Evolutionary conservation across 768 basidiomycete genomes (phyloP).

Genomic region (Lactifluus rugatus): DNA sequence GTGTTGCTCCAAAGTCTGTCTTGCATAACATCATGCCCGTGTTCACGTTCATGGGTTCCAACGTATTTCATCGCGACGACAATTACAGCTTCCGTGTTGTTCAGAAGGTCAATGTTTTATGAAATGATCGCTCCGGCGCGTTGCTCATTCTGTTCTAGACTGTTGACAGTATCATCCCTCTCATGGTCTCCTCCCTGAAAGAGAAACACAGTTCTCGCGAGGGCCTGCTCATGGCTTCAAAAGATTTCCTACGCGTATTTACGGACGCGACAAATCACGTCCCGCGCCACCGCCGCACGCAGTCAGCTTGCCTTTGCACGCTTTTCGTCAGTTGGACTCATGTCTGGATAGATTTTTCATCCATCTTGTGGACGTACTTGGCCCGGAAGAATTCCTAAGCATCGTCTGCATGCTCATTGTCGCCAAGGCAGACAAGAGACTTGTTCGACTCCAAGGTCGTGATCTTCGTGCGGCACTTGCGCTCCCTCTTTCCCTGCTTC

Average conservation of each 20-base stretch:
- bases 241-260: conserved; percentile 83
- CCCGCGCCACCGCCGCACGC: conserved; percentile 84
- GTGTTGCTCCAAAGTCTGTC: conserved; percentile 81
- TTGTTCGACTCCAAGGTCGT: conserved; percentile 49
- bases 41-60: conserved; percentile 99
- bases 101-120: conserved; percentile 53
- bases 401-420: conserved; percentile 78
- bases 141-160: conserved; percentile 42
- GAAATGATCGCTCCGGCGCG: neutral
- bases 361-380: conserved; percentile 77
- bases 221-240: conserved; percentile 57
- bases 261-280: conserved; percentile 88
- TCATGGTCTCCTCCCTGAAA: conserved; percentile 77
- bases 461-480: conserved; percentile 52
- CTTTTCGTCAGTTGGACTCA: neutral
- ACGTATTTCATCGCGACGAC: conserved; percentile 93
- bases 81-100: conserved; percentile 92
- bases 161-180: conserved; percentile 86
- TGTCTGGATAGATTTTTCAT: conserved; percentile 62
- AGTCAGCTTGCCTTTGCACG: conserved; percentile 38
- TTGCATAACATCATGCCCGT: conserved; percentile 95
- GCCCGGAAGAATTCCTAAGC: conserved; percentile 68
- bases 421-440: conserved; percentile 63
- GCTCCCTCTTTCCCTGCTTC: conserved; percentile 58
- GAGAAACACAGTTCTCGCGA: conserved; percentile 41